A percentile compares a stretch with the other conserved stretches of the same genome.
Conservation (phyloP, 306 rosid species). For the Leucaena leucocephala region DNA sequence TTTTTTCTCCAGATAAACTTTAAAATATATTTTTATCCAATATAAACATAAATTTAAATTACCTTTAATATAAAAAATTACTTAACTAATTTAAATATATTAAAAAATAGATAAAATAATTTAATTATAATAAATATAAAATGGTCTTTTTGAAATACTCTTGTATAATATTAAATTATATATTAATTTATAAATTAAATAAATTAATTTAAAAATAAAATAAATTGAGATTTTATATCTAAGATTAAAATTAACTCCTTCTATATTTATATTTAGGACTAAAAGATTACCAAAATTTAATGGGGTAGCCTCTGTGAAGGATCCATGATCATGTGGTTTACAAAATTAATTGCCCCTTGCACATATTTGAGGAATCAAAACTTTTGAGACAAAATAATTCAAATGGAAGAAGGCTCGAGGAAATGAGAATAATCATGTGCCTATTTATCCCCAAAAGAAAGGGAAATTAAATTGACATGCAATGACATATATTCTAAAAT, state of each 20-base stretch:
- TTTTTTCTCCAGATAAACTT: neutral
- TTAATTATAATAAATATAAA: no score
- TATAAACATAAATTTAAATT: neutral
- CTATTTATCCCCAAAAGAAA: slow-evolving; percentile 4
- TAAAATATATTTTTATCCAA: neutral
- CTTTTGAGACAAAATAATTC: slow-evolving; percentile 28
- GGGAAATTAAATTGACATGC: slow-evolving; percentile 15
- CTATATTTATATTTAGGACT: no score
- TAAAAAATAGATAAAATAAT: no score
- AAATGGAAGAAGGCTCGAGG: slow-evolving; percentile 63
- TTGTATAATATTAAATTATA: no score
- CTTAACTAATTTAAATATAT: no score
- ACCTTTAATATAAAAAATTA: no score
- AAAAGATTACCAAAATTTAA: neutral
- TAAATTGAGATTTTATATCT: no score
- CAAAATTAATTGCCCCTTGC: neutral
- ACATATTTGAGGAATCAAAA: neutral
- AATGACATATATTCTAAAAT: slow-evolving; percentile 38
- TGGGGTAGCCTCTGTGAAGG: slow-evolving; percentile 29
- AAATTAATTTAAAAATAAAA: no score
- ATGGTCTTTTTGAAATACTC: no score
- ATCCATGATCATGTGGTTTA: slow-evolving; percentile 25
- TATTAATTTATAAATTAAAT: no score
- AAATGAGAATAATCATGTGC: slow-evolving; percentile 49
- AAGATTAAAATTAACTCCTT: no score